Evolutionary conservation across 352 stramenopile genomes (phyloP).

Genomic region (Aphanomyces stellatus): DNA sequence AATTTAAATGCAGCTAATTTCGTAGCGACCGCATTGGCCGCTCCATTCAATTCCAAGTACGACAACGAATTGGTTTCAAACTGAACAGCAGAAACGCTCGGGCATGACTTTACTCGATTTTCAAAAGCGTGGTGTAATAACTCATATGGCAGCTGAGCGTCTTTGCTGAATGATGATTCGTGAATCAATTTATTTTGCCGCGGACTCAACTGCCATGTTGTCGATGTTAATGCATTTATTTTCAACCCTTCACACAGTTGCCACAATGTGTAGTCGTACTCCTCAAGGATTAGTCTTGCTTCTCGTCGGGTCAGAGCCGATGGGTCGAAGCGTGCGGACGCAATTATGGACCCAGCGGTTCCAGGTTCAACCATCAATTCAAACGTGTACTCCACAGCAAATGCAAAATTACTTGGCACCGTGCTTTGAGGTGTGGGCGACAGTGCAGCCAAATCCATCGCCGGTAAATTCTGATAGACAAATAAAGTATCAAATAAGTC

Average conservation of each 20-base stretch:
- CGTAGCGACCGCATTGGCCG: conserved; percentile 23
- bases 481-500: background rate
- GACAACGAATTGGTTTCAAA: conserved; percentile 22
- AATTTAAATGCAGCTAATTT: conserved; percentile 28
- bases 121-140: background rate
- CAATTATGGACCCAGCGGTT: no score
- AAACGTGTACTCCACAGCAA: background rate
- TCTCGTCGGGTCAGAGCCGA: no score
- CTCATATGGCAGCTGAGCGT: background rate
- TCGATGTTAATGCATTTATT: background rate
- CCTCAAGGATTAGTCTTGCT: background rate
- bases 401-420: no score
- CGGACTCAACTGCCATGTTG: background rate
- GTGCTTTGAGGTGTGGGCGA: background rate
- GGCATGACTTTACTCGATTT: conserved; percentile 22
- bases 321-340: no score
- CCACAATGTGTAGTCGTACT: background rate
- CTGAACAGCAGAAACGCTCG: conserved; percentile 16
- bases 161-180: background rate
- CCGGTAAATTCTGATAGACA: background rate
- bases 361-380: background rate
- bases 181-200: background rate
- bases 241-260: background rate
- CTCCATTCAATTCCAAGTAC: conserved; percentile 25
- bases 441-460: no score